phyloP scores from a whole-genome alignment of 2,329 filamentous ascomycete species.

The Catunica adiposa region DNA sequence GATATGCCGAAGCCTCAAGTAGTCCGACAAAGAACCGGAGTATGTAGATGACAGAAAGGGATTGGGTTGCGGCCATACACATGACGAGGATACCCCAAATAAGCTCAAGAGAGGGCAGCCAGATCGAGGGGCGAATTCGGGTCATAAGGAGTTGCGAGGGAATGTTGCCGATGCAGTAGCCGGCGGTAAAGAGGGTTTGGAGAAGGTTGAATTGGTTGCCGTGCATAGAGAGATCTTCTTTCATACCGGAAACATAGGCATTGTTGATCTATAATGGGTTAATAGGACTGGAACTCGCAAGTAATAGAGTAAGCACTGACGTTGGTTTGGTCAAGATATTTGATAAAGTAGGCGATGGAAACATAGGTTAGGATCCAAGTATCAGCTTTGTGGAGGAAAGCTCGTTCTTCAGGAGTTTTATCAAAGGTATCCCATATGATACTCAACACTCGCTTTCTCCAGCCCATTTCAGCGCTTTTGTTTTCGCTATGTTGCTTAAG shows the following conservation, averaged over 20 bases:
- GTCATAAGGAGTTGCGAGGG: slow-evolving; percentile 26
- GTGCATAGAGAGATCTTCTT: slow-evolving; percentile 35
- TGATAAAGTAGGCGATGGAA: slow-evolving; percentile 25
- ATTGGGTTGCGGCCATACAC: slow-evolving; percentile 23
- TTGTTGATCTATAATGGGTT: slow-evolving; percentile 20
- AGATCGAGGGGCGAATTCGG: slow-evolving; percentile 25
- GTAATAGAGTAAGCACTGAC: slow-evolving; percentile 13
- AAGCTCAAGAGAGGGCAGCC: slow-evolving; percentile 25
- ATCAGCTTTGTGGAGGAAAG: slow-evolving; percentile 17
- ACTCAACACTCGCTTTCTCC: slow-evolving; percentile 16
- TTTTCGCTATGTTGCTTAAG: neutral
- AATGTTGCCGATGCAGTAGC: slow-evolving; percentile 36
- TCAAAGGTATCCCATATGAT: slow-evolving; percentile 22
- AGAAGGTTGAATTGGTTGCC: slow-evolving; percentile 39
- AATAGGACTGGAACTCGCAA: neutral
- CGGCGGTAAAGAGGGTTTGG: slow-evolving; percentile 38
- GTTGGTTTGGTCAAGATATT: slow-evolving; percentile 22
- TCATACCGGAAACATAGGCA: slow-evolving; percentile 28
- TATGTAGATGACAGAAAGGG: slow-evolving; percentile 23
- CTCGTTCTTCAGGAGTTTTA: slow-evolving; percentile 21
- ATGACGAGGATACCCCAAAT: slow-evolving; percentile 22
- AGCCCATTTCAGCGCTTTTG: neutral
- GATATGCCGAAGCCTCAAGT: slow-evolving; percentile 24
- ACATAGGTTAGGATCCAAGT: slow-evolving; percentile 23
- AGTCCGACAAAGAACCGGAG: slow-evolving; percentile 30